These are phyloP conservation scores for Proteromonas lacertae DNA, from an alignment of 352 stramenopile genomes.

Conservation along the genomic window DNA sequence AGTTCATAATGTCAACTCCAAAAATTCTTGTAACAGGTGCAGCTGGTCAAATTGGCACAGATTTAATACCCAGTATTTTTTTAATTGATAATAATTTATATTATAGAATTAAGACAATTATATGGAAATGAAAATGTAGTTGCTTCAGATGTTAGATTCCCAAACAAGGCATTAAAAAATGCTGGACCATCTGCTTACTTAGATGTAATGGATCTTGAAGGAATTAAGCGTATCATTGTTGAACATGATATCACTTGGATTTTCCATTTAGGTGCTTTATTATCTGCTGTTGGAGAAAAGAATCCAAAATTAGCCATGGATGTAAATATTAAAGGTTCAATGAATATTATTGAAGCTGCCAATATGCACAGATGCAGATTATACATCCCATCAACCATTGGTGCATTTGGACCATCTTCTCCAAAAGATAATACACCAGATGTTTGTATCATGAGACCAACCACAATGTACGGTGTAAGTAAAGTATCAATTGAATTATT, in stretches of 20 bases:
- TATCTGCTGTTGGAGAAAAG: slow-evolving; percentile 47
- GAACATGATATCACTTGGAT: slow-evolving; percentile 46
- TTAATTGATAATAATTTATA: background rate
- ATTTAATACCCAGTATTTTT: slow-evolving; percentile 7
- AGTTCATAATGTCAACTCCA: too few species aligned
- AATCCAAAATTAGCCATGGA: slow-evolving; percentile 40
- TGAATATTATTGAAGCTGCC: slow-evolving; percentile 52
- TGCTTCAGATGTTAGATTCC: slow-evolving; percentile 8
- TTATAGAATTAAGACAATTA: slow-evolving; percentile 5
- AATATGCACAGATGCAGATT: slow-evolving; percentile 39
- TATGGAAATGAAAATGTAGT: slow-evolving; percentile 13
- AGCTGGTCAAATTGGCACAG: slow-evolving; percentile 10
- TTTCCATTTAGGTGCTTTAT: slow-evolving; percentile 46
- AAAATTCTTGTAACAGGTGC: slow-evolving; percentile 7
- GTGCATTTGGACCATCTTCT: slow-evolving; percentile 41
- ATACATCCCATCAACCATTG: slow-evolving; percentile 50
- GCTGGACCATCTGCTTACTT: slow-evolving; percentile 11
- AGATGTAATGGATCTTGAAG: slow-evolving; percentile 8
- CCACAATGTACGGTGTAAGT: slow-evolving; percentile 56
- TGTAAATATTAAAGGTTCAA: slow-evolving; percentile 41
- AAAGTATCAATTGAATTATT: slow-evolving; percentile 52
- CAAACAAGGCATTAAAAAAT: slow-evolving; percentile 1
- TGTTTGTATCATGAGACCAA: slow-evolving; percentile 46
- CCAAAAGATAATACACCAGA: slow-evolving; percentile 38
- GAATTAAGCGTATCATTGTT: slow-evolving; percentile 29